Evolutionary conservation across 305 asterid species (phyloP).

Genomic region (Fraxinus floribunda): DNA sequence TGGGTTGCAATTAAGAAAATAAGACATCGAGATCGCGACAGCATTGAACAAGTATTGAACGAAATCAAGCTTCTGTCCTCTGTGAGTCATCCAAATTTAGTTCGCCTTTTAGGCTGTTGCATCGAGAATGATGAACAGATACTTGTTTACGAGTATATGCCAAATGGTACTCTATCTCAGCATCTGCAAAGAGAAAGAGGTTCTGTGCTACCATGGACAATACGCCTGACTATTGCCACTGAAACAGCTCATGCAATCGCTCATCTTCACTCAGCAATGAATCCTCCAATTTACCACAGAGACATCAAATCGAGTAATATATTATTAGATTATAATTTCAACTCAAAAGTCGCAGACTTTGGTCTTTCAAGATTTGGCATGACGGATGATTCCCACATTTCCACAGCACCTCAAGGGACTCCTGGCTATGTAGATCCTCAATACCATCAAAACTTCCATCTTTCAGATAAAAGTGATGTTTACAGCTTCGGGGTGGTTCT

Average conservation of each 20-base stretch:
- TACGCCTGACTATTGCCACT: conserved; percentile 84
- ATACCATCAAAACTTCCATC: conserved; percentile 93
- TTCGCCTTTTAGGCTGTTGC: conserved; percentile 92
- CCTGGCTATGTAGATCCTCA: conserved; percentile 97
- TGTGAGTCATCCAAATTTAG: conserved; percentile 84
- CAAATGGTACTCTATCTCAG: conserved; percentile 86
- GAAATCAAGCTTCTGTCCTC: conserved; percentile 93
- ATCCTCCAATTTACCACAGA: conserved; percentile 90
- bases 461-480: conserved; percentile 93
- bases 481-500: conserved; percentile 96
- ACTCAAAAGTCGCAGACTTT: conserved; percentile 88
- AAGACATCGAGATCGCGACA: conserved; percentile 63
- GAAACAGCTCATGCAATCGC: conserved; percentile 90
- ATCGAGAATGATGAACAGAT: conserved; percentile 86
- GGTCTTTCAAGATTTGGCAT: conserved; percentile 91
- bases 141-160: conserved; percentile 92
- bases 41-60: conserved; percentile 84
- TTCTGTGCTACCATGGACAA: conserved; percentile 80
- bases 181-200: conserved; percentile 80
- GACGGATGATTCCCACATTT: conserved; percentile 88
- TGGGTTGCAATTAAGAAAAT: conserved; percentile 85
- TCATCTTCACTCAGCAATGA: conserved; percentile 77
- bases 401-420: conserved; percentile 98
- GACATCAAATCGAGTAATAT: conserved; percentile 93
- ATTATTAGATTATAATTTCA: conserved; percentile 69